These are phyloP conservation scores for Apiospora arundinis DNA, from an alignment of 2,329 filamentous ascomycete species.

Conservation along the genomic window DNA sequence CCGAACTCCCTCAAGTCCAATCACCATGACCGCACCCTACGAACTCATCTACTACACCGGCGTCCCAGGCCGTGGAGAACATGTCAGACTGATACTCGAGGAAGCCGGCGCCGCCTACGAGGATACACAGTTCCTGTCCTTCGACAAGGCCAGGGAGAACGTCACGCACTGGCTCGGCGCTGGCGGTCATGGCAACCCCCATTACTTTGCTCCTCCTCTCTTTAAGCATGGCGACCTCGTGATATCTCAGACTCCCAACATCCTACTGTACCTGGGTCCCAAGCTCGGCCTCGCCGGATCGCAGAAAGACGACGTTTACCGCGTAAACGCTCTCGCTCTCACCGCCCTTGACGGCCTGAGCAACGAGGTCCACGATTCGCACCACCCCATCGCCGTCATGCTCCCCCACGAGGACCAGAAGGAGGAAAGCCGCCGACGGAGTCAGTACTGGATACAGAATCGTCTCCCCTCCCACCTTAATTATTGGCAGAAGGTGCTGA, in stretches of 20 bases:
- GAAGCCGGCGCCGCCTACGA: conserved; percentile 69
- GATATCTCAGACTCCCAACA: conserved; percentile 75
- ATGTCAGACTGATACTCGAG: conserved; percentile 75
- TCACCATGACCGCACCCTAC: conserved; percentile 55
- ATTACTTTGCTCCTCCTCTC: conserved; percentile 70
- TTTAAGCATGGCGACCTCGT: conserved; percentile 67
- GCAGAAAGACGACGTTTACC: conserved; percentile 52
- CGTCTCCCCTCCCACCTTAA: conserved; percentile 76
- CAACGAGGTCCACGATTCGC: conserved; percentile 76
- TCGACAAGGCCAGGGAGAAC: conserved; percentile 55
- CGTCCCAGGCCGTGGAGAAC: conserved; percentile 77
- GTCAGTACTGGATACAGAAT: conserved; percentile 62
- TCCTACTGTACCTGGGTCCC: conserved; percentile 72
- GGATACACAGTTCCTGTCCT: conserved; percentile 60
- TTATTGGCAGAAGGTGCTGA: conserved; percentile 72
- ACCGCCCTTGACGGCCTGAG: conserved; percentile 75
- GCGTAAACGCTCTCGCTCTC: conserved; percentile 67
- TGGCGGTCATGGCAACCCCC: conserved; percentile 65
- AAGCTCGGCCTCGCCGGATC: conserved; percentile 60
- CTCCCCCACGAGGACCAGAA: conserved; percentile 80
- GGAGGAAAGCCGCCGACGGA: conserved; percentile 65
- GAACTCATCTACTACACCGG: conserved; percentile 75
- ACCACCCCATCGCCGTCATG: conserved; percentile 69
- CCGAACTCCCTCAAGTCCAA: conserved; percentile 46
- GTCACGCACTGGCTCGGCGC: conserved; percentile 51